These are phyloP conservation scores for Amaranthus tricolor DNA, from an alignment of 179 eudicot species.

Conservation along the genomic window DNA sequence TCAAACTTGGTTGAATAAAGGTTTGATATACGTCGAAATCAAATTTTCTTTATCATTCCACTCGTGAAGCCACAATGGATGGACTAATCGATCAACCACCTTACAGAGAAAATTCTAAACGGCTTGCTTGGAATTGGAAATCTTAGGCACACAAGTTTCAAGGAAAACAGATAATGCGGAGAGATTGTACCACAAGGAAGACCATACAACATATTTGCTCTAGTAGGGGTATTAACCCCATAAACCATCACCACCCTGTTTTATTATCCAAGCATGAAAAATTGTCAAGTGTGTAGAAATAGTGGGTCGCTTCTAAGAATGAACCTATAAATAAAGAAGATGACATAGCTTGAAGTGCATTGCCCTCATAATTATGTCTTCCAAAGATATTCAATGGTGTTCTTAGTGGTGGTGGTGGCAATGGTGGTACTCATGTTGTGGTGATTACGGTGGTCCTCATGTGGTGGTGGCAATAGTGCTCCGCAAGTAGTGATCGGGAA, in stretches of 20 bases:
- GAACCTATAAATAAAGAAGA: too few species aligned
- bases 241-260: slow-evolving; percentile 72
- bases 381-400: too few species aligned
- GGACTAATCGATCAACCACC: slow-evolving; percentile 61
- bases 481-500: too few species aligned
- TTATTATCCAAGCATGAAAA: too few species aligned
- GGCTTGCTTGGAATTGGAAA: slow-evolving; percentile 48
- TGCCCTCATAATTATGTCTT: too few species aligned
- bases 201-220: slow-evolving; percentile 63
- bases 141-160: slow-evolving; percentile 67
- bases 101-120: slow-evolving; percentile 56
- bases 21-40: slow-evolving; percentile 59
- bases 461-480: too few species aligned
- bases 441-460: too few species aligned
- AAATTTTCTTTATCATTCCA: slow-evolving; percentile 60
- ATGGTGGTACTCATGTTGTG: too few species aligned
- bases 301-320: too few species aligned
- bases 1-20: slow-evolving; percentile 52
- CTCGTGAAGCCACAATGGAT: slow-evolving; percentile 64
- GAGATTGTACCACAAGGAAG: slow-evolving; percentile 64
- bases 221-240: slow-evolving; percentile 57
- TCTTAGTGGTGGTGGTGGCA: too few species aligned
- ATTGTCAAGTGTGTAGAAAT: too few species aligned
- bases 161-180: slow-evolving; percentile 73
- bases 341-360: too few species aligned